phyloP scores from a whole-genome alignment of 2,329 filamentous ascomycete genomes.

The Didymella keratinophila region DNA sequence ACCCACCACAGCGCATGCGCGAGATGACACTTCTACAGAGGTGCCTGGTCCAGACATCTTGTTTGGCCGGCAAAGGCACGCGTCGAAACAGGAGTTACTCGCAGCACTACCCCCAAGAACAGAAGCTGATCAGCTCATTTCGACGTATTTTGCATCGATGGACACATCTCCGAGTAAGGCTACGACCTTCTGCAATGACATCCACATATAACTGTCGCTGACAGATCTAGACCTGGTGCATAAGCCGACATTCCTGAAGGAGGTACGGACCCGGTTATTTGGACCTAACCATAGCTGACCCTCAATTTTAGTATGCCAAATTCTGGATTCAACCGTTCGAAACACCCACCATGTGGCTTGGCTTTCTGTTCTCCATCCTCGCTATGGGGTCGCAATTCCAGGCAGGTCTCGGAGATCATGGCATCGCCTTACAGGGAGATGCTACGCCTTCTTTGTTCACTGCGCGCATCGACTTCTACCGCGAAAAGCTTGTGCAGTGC shows the following conservation, averaged over 20 bases:
- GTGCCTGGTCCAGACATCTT: conserved; percentile 40
- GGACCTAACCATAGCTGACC: conserved; percentile 9
- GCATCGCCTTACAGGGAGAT: conserved; percentile 9
- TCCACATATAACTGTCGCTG: not conserved
- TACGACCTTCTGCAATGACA: too few species aligned
- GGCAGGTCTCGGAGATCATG: conserved; percentile 24
- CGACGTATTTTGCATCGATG: conserved; percentile 39
- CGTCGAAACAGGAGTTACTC: conserved; percentile 40
- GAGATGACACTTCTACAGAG: conserved; percentile 25
- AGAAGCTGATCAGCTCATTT: conserved; percentile 38
- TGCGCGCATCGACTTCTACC: conserved; percentile 41
- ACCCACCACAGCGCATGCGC: conserved; percentile 31
- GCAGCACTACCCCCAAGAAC: conserved; percentile 36
- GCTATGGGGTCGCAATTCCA: conserved; percentile 39
- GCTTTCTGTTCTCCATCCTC: conserved; percentile 55
- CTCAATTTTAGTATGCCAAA: conserved; percentile 46
- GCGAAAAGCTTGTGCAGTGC: conserved; percentile 44
- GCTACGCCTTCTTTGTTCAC: conserved; percentile 24
- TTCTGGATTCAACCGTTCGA: conserved; percentile 55
- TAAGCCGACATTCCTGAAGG: conserved; percentile 39
- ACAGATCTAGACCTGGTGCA: conserved; percentile 37
- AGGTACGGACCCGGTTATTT: conserved; percentile 22
- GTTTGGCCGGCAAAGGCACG: conserved; percentile 39
- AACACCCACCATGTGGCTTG: conserved; percentile 55
- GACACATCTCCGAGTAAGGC: conserved; percentile 38